A percentile compares a stretch with the other conserved stretches of the same genome.
These are phyloP conservation scores for Gryganskiella cystojenkinii DNA, from an alignment of 192 early-diverging fungal species.

Conservation along the genomic window DNA sequence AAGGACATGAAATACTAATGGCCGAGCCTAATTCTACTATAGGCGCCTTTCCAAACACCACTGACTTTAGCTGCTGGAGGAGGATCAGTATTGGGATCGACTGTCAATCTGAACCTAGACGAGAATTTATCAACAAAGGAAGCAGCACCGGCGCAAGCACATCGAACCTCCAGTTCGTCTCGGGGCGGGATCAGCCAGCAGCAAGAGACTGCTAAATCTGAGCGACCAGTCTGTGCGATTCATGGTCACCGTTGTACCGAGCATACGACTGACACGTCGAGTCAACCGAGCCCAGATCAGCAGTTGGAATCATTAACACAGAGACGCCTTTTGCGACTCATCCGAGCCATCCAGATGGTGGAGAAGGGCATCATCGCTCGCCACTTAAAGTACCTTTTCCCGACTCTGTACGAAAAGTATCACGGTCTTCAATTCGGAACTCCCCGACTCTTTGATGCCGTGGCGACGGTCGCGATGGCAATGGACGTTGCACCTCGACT, in stretches of 20 bases:
- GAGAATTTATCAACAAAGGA: not conserved
- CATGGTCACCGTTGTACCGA: not conserved
- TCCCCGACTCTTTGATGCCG: conserved; percentile 46
- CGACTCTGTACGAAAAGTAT: conserved; percentile 51
- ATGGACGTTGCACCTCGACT: conserved; percentile 48
- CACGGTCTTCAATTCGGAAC: conserved; percentile 51
- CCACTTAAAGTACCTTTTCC: conserved; percentile 46
- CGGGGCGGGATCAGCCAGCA: no score
- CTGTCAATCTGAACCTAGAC: not conserved
- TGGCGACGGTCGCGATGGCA: conserved; percentile 44
- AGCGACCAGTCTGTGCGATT: no score
- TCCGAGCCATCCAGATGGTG: conserved; percentile 41
- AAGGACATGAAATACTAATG: not conserved
- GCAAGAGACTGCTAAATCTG: no score
- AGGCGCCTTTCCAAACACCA: conserved; percentile 51
- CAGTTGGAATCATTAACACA: conserved; percentile 20
- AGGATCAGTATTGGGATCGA: conserved; percentile 38
- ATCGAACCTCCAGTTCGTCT: no score
- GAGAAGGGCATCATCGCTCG: conserved; percentile 47
- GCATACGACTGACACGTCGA: not conserved
- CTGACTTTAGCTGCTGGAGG: conserved; percentile 46
- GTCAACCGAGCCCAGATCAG: not conserved
- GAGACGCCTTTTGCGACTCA: conserved; percentile 29
- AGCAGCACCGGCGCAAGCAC: not conserved
- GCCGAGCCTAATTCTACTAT: not conserved